Percentiles rank a stretch among this genome's conserved stretches.
Evolutionary conservation across 2,329 filamentous ascomycete species (phyloP).

Genomic region (Aspergillus calidoustus): DNA sequence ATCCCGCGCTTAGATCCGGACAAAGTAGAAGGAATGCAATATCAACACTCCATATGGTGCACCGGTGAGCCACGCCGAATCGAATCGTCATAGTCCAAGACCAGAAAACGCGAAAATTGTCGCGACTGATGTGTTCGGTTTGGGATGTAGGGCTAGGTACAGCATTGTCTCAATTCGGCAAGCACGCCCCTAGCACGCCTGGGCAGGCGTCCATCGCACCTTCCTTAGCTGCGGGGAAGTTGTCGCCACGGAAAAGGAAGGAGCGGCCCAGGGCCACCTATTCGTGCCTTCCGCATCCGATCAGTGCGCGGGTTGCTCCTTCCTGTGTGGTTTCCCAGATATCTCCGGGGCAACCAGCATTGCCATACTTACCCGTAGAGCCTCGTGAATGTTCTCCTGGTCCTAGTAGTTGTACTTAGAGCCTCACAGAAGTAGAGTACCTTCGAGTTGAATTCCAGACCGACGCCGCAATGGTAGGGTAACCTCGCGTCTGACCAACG

Average conservation of each 20-base stretch:
- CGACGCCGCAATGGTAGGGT: neutral
- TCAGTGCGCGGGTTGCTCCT: neutral
- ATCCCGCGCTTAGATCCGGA: neutral
- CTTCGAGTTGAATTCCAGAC: neutral
- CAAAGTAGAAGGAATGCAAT: neutral
- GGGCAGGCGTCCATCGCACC: neutral
- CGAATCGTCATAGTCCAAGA: neutral
- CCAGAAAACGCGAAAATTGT: neutral
- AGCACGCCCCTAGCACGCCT: neutral
- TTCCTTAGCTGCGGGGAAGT: neutral
- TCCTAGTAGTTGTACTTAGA: neutral
- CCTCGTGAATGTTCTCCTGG: no score
- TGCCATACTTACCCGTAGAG: no score
- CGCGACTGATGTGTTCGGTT: neutral
- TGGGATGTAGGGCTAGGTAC: neutral
- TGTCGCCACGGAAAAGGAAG: neutral
- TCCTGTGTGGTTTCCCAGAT: neutral
- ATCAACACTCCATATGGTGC: neutral
- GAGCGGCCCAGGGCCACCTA: neutral
- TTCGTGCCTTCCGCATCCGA: neutral
- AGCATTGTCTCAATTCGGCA: neutral
- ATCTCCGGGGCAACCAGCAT: neutral
- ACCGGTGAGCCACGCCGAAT: neutral
- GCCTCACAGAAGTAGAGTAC: neutral
- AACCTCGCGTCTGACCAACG: neutral